phyloP scores from a whole-genome alignment of 1,139 yeast species.

The Kurtzmaniella quercitrusa region DNA sequence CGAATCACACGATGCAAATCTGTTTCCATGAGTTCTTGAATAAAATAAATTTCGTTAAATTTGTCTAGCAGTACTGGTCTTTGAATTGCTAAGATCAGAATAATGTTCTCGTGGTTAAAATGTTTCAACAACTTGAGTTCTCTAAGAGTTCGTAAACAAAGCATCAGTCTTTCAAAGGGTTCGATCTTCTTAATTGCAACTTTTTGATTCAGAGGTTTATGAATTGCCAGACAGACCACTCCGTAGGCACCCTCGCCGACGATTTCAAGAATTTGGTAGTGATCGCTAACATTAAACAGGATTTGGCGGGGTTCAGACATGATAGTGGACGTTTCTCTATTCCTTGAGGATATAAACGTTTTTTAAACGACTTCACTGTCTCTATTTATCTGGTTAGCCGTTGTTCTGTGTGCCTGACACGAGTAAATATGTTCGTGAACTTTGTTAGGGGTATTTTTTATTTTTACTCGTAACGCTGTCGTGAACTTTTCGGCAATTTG shows the following conservation, averaged over 20 bases:
- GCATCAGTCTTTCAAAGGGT: slow-evolving; percentile 90
- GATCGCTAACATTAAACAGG: slow-evolving; percentile 82
- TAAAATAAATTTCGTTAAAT: slow-evolving; percentile 83
- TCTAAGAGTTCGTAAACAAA: slow-evolving; percentile 83
- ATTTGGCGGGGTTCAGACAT: slow-evolving; percentile 38
- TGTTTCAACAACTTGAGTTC: slow-evolving; percentile 86
- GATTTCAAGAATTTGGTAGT: slow-evolving; percentile 77
- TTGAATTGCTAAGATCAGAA: slow-evolving; percentile 86
- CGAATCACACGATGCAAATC: slow-evolving; percentile 88
- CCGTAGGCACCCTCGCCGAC: slow-evolving; percentile 99
- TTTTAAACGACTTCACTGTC: not conserved
- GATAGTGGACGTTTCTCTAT: slow-evolving; percentile 1
- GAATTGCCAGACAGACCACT: slow-evolving; percentile 87
- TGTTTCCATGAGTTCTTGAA: slow-evolving; percentile 95
- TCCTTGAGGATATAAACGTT: not conserved
- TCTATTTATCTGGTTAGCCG: not conserved
- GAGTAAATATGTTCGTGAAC: not conserved
- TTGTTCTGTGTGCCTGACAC: not conserved
- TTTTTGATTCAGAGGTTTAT: slow-evolving; percentile 80
- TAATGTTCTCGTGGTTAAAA: slow-evolving; percentile 88
- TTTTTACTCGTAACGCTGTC: not conserved
- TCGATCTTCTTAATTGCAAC: slow-evolving; percentile 95
- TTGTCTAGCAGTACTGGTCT: slow-evolving; percentile 72
- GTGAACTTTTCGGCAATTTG: not conserved
- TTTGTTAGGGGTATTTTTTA: not conserved